Evolutionary conservation across 495 filamentous ascomycete species (phyloP).

Genomic region (Annulohypoxylon bovei): DNA sequence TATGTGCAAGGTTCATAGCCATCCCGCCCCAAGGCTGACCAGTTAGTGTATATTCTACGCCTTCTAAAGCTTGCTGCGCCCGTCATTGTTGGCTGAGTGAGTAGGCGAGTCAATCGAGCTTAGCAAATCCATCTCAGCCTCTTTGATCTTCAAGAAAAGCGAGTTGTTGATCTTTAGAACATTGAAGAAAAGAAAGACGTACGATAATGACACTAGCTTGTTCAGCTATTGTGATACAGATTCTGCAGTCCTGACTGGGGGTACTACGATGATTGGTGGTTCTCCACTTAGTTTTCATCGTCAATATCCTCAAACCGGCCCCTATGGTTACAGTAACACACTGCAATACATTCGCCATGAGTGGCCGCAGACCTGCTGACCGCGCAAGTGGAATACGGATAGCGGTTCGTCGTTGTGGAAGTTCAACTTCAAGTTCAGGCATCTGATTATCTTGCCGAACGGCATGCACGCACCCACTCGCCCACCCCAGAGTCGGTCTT

Average conservation of each 20-base stretch:
- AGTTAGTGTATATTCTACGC: constrained; percentile 1
- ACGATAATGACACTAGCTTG: not conserved
- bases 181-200: constrained; percentile 17
- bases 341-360: constrained; percentile 24
- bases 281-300: not conserved
- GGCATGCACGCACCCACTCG: constrained; percentile 31
- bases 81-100: constrained; percentile 28
- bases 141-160: constrained; percentile 30
- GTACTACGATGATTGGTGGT: not conserved
- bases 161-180: constrained; percentile 1
- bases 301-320: not conserved
- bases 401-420: constrained; percentile 21
- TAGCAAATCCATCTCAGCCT: constrained; percentile 27
- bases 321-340: constrained; percentile 27
- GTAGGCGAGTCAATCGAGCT: constrained; percentile 29
- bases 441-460: constrained; percentile 44
- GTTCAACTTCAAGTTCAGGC: not conserved
- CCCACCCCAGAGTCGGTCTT: constrained; percentile 27
- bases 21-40: constrained; percentile 33
- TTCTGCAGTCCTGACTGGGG: not conserved
- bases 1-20: constrained; percentile 34
- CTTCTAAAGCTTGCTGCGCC: constrained; percentile 1
- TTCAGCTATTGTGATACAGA: not conserved
- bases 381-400: constrained; percentile 21
- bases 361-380: constrained; percentile 9